Percentiles rank a stretch among this genome's conserved stretches.
phyloP scores from a whole-genome alignment of 2,329 filamentous ascomycete species.

The Aspergillus udagawae region DNA sequence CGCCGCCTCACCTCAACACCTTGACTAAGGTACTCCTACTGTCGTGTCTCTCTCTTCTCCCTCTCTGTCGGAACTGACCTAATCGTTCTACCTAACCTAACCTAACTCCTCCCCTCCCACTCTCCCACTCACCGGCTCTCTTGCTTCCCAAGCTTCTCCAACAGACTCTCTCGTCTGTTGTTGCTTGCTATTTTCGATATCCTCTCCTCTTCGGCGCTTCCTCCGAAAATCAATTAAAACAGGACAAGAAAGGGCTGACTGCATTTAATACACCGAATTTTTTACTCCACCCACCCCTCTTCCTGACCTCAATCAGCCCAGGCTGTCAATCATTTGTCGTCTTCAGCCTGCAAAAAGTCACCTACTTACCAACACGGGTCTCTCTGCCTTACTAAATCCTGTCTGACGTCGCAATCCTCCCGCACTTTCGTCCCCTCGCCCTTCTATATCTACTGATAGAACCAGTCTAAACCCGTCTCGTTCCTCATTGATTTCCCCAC shows the following conservation, averaged over 20 bases:
- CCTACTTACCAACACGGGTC: conserved; percentile 7
- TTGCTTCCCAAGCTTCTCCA: conserved; percentile 1
- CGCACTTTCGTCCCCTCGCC: conserved; percentile 9
- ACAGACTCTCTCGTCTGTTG: conserved; percentile 9
- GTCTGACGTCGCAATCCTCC: conserved; percentile 17
- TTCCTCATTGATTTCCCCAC: conserved; percentile 14
- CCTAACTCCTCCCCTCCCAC: conserved; percentile 8
- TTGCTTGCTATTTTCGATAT: conserved; percentile 6
- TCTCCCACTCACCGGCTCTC: conserved; percentile 5
- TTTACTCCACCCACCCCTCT: conserved; percentile 6
- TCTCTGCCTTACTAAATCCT: conserved; percentile 12
- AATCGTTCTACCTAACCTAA: neutral
- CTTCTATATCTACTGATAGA: neutral
- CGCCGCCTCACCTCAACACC: conserved; percentile 8
- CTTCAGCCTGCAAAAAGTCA: conserved; percentile 14
- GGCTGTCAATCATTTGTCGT: conserved; percentile 23
- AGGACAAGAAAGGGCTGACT: neutral
- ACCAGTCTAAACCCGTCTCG: conserved; percentile 2
- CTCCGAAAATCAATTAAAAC: neutral
- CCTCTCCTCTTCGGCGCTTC: neutral
- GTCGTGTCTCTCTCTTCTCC: conserved; percentile 8
- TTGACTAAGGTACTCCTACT: conserved; percentile 12
- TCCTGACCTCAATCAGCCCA: conserved; percentile 12
- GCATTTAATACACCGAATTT: conserved; percentile 10
- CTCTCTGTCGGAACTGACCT: neutral